Evolutionary conservation across 305 asterid species (phyloP).

Genomic region (Solanum hybrid): DNA sequence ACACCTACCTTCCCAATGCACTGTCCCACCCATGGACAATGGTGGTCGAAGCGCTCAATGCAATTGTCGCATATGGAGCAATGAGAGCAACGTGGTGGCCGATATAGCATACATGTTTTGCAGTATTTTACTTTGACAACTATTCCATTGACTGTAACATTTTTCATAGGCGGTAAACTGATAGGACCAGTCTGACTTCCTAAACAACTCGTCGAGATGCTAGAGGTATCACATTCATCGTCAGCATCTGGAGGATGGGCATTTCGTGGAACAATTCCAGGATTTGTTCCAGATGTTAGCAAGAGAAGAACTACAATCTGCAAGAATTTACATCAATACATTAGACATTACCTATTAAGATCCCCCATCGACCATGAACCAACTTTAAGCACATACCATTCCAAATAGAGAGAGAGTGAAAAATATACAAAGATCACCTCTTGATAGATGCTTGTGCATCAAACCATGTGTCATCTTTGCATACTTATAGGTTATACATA

Average conservation of each 20-base stretch:
- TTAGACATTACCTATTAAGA: slow-evolving; percentile 2
- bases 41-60: slow-evolving; percentile 39
- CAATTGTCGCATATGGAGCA: slow-evolving; percentile 40
- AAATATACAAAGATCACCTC: background rate
- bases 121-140: slow-evolving; percentile 39
- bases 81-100: slow-evolving; percentile 43
- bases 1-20: slow-evolving; percentile 32
- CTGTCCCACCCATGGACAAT: slow-evolving; percentile 47
- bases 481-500: background rate
- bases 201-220: slow-evolving; percentile 42
- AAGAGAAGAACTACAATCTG: slow-evolving; percentile 42
- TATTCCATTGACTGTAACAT: slow-evolving; percentile 35
- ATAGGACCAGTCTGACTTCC: slow-evolving; percentile 28
- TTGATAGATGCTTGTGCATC: background rate
- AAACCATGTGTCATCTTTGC: background rate
- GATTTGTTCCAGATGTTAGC: slow-evolving; percentile 50
- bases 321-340: slow-evolving; percentile 3
- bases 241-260: slow-evolving; percentile 34
- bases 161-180: slow-evolving; percentile 23
- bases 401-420: background rate
- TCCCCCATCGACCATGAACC: background rate
- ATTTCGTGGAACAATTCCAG: slow-evolving; percentile 59
- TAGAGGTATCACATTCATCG: slow-evolving; percentile 33
- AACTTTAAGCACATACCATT: background rate
- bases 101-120: slow-evolving; percentile 41